Percentiles rank a stretch among this genome's conserved stretches.
phyloP scores from a whole-genome alignment of 768 basidiomycete genomes.

The Russula brevipes region DNA sequence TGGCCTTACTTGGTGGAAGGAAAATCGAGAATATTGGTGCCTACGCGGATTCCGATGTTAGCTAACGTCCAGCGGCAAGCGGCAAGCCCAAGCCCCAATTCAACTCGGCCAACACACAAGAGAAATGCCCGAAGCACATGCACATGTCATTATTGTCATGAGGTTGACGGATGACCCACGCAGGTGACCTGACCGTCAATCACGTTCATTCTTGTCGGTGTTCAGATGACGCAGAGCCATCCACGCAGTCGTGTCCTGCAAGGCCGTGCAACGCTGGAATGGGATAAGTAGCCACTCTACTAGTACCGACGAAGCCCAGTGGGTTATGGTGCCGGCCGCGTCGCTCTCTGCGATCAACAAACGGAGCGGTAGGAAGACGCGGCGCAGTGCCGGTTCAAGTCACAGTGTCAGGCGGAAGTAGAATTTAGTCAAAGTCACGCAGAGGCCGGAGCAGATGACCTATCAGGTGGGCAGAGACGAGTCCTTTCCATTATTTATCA shows the following conservation, averaged over 20 bases:
- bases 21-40: too few species aligned
- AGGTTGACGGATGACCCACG: conserved; percentile 1
- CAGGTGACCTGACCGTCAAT: conserved; percentile 14
- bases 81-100: too few species aligned
- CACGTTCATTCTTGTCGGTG: background rate
- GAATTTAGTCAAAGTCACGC: conserved; percentile 3
- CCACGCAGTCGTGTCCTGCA: background rate
- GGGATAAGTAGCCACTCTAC: too few species aligned
- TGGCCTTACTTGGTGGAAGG: too few species aligned
- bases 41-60: too few species aligned
- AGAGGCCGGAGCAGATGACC: conserved; percentile 16
- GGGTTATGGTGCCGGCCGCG: background rate
- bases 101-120: background rate
- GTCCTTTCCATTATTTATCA: conserved; percentile 12
- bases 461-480: conserved; percentile 15
- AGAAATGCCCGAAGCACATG: background rate
- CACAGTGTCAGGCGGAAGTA: conserved; percentile 1
- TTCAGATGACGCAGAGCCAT: conserved; percentile 3
- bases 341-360: background rate
- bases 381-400: too few species aligned
- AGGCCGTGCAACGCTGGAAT: too few species aligned
- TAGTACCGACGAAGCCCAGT: background rate
- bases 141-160: background rate
- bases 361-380: background rate
- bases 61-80: too few species aligned